Percentiles rank a stretch among this genome's conserved stretches.
Conservation (phyloP, 345 rosid species). For the Aurinia saxatilis region DNA sequence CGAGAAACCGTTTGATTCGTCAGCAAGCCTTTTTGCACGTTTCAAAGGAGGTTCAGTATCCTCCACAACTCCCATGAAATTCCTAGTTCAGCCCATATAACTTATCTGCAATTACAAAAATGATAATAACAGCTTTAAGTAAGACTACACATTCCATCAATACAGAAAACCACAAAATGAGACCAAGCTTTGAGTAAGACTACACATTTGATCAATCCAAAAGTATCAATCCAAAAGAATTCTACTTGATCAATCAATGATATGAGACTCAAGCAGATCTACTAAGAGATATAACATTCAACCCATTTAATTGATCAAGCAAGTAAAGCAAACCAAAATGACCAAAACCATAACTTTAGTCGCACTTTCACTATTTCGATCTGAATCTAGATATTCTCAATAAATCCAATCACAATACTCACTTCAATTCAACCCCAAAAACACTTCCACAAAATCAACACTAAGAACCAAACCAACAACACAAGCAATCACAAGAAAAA, state of each 20-base stretch:
- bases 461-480: no score
- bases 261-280: slow-evolving; percentile 12
- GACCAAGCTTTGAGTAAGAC: not conserved
- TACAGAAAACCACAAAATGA: not conserved
- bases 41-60: slow-evolving; percentile 67
- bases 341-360: not conserved
- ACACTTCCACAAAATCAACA: no score
- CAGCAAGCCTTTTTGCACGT: slow-evolving; percentile 39
- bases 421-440: not conserved
- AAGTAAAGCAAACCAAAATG: slow-evolving; percentile 8
- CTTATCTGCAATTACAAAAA: slow-evolving; percentile 15
- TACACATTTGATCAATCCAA: slow-evolving; percentile 11
- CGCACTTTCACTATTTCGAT: slow-evolving; percentile 9
- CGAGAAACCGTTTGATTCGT: slow-evolving; percentile 35
- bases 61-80: slow-evolving; percentile 72
- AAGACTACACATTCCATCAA: slow-evolving; percentile 4
- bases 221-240: no score
- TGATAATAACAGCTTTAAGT: not conserved
- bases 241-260: no score
- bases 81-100: slow-evolving; percentile 52
- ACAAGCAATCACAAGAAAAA: not conserved
- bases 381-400: not conserved
- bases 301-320: not conserved
- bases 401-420: not conserved
- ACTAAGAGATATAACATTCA: not conserved